Conservation (phyloP, 1,284 basidiomycete genomes). For the Fomitopsis pinicola region DNA sequence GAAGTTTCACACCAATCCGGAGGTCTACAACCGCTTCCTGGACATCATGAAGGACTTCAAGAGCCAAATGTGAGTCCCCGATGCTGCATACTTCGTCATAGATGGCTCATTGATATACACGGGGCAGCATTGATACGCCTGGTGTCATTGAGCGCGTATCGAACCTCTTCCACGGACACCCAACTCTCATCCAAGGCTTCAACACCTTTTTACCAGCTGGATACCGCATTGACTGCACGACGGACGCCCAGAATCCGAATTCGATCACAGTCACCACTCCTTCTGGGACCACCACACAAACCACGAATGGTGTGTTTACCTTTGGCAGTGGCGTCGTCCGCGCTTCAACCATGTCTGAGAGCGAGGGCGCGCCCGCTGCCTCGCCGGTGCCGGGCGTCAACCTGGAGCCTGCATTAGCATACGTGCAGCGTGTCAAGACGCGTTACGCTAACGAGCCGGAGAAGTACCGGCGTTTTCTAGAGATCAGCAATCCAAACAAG, state of each 20-base stretch:
- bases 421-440: conserved; percentile 97
- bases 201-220: conserved; percentile 96
- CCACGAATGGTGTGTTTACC: conserved; percentile 23
- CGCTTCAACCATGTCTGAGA: background rate
- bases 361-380: background rate
- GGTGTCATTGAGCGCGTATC: conserved; percentile 96
- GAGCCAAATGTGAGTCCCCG: conserved; percentile 56
- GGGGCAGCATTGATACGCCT: conserved; percentile 87
- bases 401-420: conserved; percentile 81
- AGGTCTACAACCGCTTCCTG: conserved; percentile 92
- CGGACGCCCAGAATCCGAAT: conserved; percentile 51
- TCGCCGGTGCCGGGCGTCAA: conserved; percentile 1
- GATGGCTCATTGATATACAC: background rate
- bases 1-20: conserved; percentile 83
- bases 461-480: conserved; percentile 91
- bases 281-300: conserved; percentile 47
- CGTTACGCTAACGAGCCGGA: conserved; percentile 83
- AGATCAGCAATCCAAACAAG: conserved; percentile 75
- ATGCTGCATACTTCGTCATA: background rate
- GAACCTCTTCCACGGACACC: conserved; percentile 88
- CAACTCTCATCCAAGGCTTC: conserved; percentile 92
- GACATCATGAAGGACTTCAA: conserved; percentile 99
- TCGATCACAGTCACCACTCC: conserved; percentile 90
- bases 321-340: conserved; percentile 1
- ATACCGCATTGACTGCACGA: conserved; percentile 85